A percentile compares a stretch with the other conserved stretches of the same genome.
phyloP scores from a whole-genome alignment of 106 monocot genomes.

The Agapanthus africanus region DNA sequence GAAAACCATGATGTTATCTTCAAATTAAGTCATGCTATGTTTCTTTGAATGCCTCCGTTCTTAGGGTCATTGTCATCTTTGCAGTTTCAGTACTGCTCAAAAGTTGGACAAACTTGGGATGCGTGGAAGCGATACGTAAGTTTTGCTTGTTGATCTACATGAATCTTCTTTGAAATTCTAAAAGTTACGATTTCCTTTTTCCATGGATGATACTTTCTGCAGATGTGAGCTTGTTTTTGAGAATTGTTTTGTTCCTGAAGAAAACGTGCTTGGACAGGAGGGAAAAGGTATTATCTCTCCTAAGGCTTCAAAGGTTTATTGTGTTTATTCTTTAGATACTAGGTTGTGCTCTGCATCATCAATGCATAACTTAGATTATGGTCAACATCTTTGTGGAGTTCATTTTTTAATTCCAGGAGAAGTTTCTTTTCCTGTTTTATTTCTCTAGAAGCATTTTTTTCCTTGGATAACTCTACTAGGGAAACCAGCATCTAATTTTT shows the following conservation, averaged over 20 bases:
- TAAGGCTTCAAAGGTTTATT: background rate
- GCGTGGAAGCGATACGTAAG: slow-evolving; percentile 98
- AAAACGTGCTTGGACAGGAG: slow-evolving; percentile 89
- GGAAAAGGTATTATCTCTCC: slow-evolving; percentile 69
- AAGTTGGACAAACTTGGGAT: slow-evolving; percentile 97
- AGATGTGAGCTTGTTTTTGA: slow-evolving; percentile 99
- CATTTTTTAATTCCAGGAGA: background rate
- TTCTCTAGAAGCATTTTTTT: no score
- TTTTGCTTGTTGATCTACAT: slow-evolving; percentile 7
- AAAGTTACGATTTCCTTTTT: background rate
- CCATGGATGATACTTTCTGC: slow-evolving; percentile 4
- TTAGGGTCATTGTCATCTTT: slow-evolving; percentile 4
- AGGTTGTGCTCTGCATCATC: background rate
- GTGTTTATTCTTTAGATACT: background rate
- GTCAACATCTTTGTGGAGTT: background rate
- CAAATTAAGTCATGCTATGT: background rate
- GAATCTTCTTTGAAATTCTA: background rate
- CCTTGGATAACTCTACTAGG: no score
- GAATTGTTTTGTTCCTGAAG: slow-evolving; percentile 89
- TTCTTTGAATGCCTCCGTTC: background rate
- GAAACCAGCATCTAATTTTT: no score
- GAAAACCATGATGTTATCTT: background rate
- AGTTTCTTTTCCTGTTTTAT: no score
- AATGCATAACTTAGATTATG: background rate
- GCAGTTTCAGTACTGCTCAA: slow-evolving; percentile 91